Conservation (phyloP, 352 stramenopile species). For the Aphanomyces euteiches region DNA sequence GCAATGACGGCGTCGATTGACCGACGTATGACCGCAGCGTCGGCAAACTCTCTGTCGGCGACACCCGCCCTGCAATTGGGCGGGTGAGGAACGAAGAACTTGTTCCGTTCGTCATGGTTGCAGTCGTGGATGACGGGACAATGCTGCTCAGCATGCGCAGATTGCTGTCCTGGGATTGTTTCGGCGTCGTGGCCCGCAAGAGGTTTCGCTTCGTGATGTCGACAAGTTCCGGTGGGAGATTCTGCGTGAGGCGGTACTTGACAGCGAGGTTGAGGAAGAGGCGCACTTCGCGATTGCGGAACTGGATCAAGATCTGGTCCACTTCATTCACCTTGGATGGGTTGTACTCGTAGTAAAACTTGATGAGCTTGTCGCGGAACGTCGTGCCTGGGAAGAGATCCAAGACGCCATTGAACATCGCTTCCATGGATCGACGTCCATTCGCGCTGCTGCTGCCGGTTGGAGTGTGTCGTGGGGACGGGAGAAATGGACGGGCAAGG, state of each 20-base stretch:
- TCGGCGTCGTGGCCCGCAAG: neutral
- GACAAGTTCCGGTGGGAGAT: slow-evolving; percentile 7
- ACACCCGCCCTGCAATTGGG: too few relatives aligned
- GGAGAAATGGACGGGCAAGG: neutral
- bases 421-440: neutral
- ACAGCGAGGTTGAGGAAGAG: slow-evolving; percentile 11
- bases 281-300: slow-evolving; percentile 6
- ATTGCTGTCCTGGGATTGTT: neutral
- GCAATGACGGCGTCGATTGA: too few relatives aligned
- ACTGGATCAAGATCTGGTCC: slow-evolving; percentile 3
- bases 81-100: too few relatives aligned
- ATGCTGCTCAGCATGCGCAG: slow-evolving; percentile 12
- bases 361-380: slow-evolving; percentile 10
- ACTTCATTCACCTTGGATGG: slow-evolving; percentile 15
- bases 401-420: slow-evolving; percentile 4
- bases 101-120: too few relatives aligned
- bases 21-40: too few relatives aligned
- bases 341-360: slow-evolving; percentile 21
- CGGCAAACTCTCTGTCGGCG: too few relatives aligned
- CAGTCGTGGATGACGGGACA: neutral
- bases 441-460: neutral
- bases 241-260: slow-evolving; percentile 7
- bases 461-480: neutral
- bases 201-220: neutral
- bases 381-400: neutral